Base-by-base conservation (phyloP, 2,329 filamentous ascomycete genomes). In the Trichoderma afroharzianum region DNA sequence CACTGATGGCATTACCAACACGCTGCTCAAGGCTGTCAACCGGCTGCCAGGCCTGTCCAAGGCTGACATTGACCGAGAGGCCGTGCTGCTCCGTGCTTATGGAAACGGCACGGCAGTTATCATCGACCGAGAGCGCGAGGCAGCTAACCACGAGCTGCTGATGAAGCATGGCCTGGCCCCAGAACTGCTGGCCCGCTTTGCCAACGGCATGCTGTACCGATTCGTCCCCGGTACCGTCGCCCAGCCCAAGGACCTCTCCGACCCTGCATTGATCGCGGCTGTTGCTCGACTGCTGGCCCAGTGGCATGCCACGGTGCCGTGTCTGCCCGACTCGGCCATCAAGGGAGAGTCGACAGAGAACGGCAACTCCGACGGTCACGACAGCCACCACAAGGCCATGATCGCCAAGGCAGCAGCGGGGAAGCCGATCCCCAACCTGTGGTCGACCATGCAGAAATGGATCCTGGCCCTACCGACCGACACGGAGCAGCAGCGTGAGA, bases 1-100 rank as follows among this genome's bases (percentile, higher is more conserved):
- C 85, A 99, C 94, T 50, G 96, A 99, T 78, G 96, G 96, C 79
- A 99, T 98, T 83, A 99, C 96, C 75, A 99, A 99, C 83, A 98
- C 95, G 63, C 85, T 95, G 63, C 86, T 94, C 74, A 95, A 95
- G 81, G 90, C 91, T n/a, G 83, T 92, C 78, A 93, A 93, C 80
- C 88, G 86, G 75, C 86, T 85, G 30, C 80, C 84, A 1, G 93
- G 92, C 63, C 85, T 92, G 75, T 91, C 93, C 64, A 88, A 92
- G 76, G 74, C 78, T n/a, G 89, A 94, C 68, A 87, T 95, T 75
- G 95, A 98, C 81, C 87, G 88, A 73, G 93, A 97, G 75, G 93
- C 96, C 39, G 89, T 98, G 75, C 86, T 99, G 74, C 88, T 99
- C 78, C 90, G 96, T 76, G 96, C 96, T 73, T 99, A 98, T 82